Evolutionary conservation across 2,329 filamentous ascomycete species (phyloP).

Genomic region (Aspergillus felis): DNA sequence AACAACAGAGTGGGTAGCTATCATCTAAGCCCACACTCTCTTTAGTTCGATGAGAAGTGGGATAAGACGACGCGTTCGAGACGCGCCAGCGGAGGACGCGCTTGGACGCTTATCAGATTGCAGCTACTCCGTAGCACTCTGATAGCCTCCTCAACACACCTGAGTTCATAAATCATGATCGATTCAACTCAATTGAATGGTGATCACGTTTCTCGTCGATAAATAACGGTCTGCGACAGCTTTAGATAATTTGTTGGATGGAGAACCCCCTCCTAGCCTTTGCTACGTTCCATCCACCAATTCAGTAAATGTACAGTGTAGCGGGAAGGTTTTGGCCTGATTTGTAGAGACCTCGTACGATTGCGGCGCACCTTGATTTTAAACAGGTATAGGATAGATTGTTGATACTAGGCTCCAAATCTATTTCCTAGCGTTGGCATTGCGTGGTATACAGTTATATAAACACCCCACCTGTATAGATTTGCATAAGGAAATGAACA

Average conservation of each 20-base stretch:
- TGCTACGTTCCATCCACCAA: no score
- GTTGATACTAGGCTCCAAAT: not conserved
- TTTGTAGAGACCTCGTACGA: not conserved
- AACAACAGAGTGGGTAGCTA: not conserved
- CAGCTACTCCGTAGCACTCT: not conserved
- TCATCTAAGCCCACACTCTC: not conserved
- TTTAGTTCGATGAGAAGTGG: not conserved
- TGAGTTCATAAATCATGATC: no score
- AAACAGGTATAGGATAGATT: not conserved
- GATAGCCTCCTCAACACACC: not conserved
- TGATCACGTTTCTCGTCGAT: not conserved
- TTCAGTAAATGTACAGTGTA: no score
- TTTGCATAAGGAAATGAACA: constrained; percentile 1
- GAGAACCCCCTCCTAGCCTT: not conserved
- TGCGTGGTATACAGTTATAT: constrained; percentile 11
- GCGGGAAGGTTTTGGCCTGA: no score
- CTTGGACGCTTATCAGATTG: not conserved
- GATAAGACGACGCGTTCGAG: not conserved
- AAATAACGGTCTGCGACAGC: not conserved
- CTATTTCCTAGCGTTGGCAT: not conserved
- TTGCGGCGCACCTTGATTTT: not conserved
- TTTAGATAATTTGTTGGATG: not conserved
- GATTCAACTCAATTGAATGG: not conserved
- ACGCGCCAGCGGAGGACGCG: not conserved
- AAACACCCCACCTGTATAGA: constrained; percentile 2